phyloP scores from a whole-genome alignment of 1,139 yeast species.

The Taphrina pruni region DNA sequence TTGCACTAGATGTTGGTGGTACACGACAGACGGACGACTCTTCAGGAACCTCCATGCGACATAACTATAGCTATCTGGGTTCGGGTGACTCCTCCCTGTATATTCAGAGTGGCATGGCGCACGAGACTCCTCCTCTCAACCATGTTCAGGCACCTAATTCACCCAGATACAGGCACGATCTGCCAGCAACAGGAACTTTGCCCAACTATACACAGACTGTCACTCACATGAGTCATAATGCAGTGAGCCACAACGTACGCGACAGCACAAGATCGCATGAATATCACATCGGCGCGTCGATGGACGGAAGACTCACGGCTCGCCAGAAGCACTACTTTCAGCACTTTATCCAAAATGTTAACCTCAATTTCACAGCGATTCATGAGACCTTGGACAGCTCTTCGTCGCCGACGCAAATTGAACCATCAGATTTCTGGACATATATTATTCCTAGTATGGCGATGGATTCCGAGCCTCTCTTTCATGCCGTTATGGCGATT shows the following conservation, averaged over 20 bases:
- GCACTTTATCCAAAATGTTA: conserved; percentile 11
- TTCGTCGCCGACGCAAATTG: background rate
- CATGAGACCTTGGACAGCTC: background rate
- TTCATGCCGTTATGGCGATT: conserved; percentile 44
- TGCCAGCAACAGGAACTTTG: background rate
- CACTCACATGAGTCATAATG: background rate
- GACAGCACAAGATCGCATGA: background rate
- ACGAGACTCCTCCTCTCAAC: background rate
- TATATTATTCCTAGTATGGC: conserved; percentile 45
- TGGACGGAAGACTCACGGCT: conserved; percentile 6
- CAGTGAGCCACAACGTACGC: background rate
- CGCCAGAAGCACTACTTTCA: conserved; percentile 9
- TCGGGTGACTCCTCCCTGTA: background rate
- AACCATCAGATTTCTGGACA: conserved; percentile 43
- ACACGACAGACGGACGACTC: background rate
- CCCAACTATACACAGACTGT: background rate
- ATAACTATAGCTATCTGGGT: background rate
- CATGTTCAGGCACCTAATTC: background rate
- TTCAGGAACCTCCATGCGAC: background rate
- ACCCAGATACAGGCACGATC: background rate
- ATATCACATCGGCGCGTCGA: background rate
- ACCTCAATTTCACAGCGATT: conserved; percentile 5
- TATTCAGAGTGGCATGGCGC: background rate
- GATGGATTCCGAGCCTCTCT: conserved; percentile 41
- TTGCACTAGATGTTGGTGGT: background rate